Evolutionary conservation across 139 green algal genomes (phyloP), one percentile per base, ranked within the genome.

Genomic region (Chlorella sp.): DNA sequence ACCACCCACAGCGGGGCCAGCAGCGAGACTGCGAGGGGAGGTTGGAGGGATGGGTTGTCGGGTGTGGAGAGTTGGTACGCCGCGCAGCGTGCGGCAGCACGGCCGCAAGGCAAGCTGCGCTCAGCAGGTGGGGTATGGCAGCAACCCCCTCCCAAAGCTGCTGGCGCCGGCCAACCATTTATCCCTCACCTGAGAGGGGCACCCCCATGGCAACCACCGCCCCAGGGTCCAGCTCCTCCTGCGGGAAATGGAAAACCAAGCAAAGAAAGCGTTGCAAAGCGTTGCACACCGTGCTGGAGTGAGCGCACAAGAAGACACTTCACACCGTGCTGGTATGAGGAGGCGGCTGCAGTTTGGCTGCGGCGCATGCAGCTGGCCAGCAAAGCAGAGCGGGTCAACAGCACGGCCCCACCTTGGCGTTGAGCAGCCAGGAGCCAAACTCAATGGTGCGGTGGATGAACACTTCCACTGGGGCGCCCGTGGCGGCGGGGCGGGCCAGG

Each of bases 1-100:
- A 95, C 86, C 60, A 97, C 57, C 92, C 91, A 95, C n/a, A 95
- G 88, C 12, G 94, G 94, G 25, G 94, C 91, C 41, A 87, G 90
- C 72, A 97, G 84, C 1, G 84, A 74, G 75, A 96, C 91, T 81
- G 75, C 56, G 71, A 7, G 32, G 28, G 23, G n/a, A 28, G 18
- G 9, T 18, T 21, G 15, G 39, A 39, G 28, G 21, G 17, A 57
- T 18, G 56, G 21, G 4, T 6, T 47, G 36, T 36, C 4, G n/a
- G 11, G n/a, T 7, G 11, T n/a, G n/a, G n/a, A n/a, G n/a, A n/a
- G n/a, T n/a, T n/a, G n/a, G n/a, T n/a, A n/a, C n/a, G n/a, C n/a
- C n/a, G n/a, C n/a, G n/a, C n/a, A n/a, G n/a, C n/a, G n/a, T n/a
- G n/a, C n/a, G n/a, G n/a, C n/a, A n/a, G n/a, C n/a, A n/a, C n/a